Evolutionary conservation across 331 rosid genomes (phyloP), one percentile per base, ranked within the genome.

Genomic region (Malus hybrid): DNA sequence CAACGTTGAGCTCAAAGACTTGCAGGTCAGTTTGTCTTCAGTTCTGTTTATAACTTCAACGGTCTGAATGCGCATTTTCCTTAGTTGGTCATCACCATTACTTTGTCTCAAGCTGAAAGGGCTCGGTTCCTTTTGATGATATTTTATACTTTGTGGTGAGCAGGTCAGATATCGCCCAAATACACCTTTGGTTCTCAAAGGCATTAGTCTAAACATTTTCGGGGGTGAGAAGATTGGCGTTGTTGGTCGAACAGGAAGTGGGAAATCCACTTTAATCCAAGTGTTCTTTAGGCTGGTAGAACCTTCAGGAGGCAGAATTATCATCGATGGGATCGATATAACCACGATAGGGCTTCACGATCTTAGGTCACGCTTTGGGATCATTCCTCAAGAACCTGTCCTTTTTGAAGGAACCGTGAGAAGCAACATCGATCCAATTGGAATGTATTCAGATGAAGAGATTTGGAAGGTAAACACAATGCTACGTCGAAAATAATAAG

Each of bases 381-480:
- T 89, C 82, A 93, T 93, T 77, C 98, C 98, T 63, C 98, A 93
- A 78, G 98, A 93, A 64, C 98, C 98, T 71, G 96, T 91, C 19
- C 97, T 93, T 74, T 93, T 93, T 42, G 92, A 93, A 83, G 98
- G 98, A 71, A 93, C 97, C 3, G 91, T 93, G 10, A 83, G 97
- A 83, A 89, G 82, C 86, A 93, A 93, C 80, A 76, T 93, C 20
- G 98, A 93, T 79, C 98, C 98, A 65, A 73, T 83, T 22, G 87
- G 79, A 75, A 81, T 44, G 39, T 79, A 93, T 29, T 78, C 97
- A 3, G 98, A 93, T 69, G 97, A 91, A 61, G 92, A 94, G 70
- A 88, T 94, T 64, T 93, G 97, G 96, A 87, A 87, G 98, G 98
- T 93, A 73, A 72, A 64, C 24, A 18, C 4, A 33, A 32, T 14